Conservation (phyloP, 768 basidiomycete genomes). For the Boletus patriciae region DNA sequence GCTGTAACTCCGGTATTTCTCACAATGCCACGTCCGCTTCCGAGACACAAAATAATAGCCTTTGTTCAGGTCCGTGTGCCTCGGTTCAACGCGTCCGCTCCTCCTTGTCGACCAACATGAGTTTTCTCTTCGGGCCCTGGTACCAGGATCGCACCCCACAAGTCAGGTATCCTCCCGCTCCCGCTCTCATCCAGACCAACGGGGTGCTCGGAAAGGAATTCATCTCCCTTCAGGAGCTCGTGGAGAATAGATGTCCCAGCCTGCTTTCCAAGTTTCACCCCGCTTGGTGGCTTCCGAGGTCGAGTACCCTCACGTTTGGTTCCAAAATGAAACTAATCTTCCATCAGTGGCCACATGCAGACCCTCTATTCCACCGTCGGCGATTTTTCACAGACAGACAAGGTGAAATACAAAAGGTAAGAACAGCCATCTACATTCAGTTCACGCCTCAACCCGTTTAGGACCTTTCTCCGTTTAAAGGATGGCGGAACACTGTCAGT, state of each 20-base stretch:
- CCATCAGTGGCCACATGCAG: constrained; percentile 32
- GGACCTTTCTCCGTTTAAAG: constrained; percentile 29
- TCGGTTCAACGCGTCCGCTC: neutral
- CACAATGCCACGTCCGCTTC: neutral
- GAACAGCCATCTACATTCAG: neutral
- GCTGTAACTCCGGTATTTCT: neutral
- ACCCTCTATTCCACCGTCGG: constrained; percentile 33
- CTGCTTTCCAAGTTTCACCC: constrained; percentile 29
- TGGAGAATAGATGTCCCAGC: constrained; percentile 33
- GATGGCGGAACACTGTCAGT: constrained; percentile 37
- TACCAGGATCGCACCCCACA: constrained; percentile 14
- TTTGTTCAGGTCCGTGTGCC: neutral
- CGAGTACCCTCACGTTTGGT: neutral
- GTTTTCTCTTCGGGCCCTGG: constrained; percentile 15
- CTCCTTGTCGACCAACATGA: constrained; percentile 15
- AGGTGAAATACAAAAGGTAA: constrained; percentile 33
- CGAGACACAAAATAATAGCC: constrained; percentile 10
- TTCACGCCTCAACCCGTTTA: constrained; percentile 13
- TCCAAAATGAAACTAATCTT: constrained; percentile 15
- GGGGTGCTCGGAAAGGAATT: constrained; percentile 5
- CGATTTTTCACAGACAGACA: constrained; percentile 33
- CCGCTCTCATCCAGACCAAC: constrained; percentile 22
- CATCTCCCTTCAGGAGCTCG: constrained; percentile 30
- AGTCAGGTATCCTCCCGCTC: constrained; percentile 21
- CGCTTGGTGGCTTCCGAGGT: constrained; percentile 37